Conservation (phyloP, 2,329 filamentous ascomycete genomes). For the Myrmaecium sp. region DNA sequence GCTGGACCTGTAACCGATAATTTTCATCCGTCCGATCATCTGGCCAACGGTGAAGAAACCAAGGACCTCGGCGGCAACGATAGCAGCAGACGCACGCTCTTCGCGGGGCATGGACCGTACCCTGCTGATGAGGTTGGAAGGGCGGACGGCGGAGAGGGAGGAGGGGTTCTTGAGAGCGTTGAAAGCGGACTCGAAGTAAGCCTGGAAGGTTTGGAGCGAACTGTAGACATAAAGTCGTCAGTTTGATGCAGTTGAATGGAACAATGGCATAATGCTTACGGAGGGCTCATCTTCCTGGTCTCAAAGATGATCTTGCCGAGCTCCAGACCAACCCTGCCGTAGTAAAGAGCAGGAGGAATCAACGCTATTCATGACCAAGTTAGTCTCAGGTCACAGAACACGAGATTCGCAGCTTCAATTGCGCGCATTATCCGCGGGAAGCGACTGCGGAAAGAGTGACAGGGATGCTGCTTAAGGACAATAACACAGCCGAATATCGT, state of each 20-base stretch:
- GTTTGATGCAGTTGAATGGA: constrained; percentile 1
- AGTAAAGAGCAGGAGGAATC: constrained; percentile 78
- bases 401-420: not conserved
- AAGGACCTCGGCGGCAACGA: constrained; percentile 70
- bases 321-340: constrained; percentile 77
- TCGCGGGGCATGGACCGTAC: constrained; percentile 54
- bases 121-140: constrained; percentile 36
- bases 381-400: constrained; percentile 6
- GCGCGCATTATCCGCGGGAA: too few species aligned
- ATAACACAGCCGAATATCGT: too few species aligned
- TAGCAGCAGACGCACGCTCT: constrained; percentile 56
- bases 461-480: too few species aligned
- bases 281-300: constrained; percentile 80
- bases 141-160: constrained; percentile 35
- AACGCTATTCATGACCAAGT: constrained; percentile 40
- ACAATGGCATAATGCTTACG: constrained; percentile 46
- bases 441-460: too few species aligned
- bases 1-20: constrained; percentile 59
- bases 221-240: constrained; percentile 29
- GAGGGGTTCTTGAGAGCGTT: constrained; percentile 54
- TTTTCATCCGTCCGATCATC: constrained; percentile 90
- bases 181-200: constrained; percentile 62
- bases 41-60: constrained; percentile 97
- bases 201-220: constrained; percentile 65
- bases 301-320: constrained; percentile 74